Evolutionary conservation across 176 grass and related monocot species (phyloP).

Genomic region (Leersia perrieri): DNA sequence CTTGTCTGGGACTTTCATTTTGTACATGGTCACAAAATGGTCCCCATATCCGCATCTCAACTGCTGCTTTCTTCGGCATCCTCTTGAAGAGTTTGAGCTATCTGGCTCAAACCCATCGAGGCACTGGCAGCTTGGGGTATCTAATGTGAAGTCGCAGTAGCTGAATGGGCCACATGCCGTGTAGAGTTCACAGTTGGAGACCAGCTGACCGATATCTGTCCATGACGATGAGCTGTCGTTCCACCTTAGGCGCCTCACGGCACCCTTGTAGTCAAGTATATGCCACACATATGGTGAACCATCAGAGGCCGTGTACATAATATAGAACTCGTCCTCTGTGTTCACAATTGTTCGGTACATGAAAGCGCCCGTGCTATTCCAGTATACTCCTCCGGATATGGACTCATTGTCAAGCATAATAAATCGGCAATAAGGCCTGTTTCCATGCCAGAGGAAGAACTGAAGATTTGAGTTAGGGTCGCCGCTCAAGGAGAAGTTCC

Average conservation of each 20-base stretch:
- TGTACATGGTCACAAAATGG: slow-evolving; percentile 20
- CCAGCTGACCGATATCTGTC: not conserved
- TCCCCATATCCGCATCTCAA: slow-evolving; percentile 22
- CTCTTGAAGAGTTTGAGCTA: not conserved
- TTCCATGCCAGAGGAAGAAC: slow-evolving; percentile 15
- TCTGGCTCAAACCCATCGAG: slow-evolving; percentile 38
- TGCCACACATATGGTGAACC: not conserved
- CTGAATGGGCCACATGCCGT: slow-evolving; percentile 35
- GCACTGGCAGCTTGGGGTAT: slow-evolving; percentile 21
- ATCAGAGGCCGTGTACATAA: not conserved
- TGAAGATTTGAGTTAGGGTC: slow-evolving; percentile 25
- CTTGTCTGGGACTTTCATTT: slow-evolving; percentile 42
- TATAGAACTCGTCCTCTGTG: not conserved
- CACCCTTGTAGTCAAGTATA: slow-evolving; percentile 27
- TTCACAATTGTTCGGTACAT: not conserved
- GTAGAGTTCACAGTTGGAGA: slow-evolving; percentile 4
- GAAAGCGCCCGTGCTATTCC: not conserved
- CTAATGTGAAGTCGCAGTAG: slow-evolving; percentile 19
- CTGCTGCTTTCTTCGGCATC: slow-evolving; percentile 25
- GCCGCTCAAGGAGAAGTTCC: slow-evolving; percentile 23
- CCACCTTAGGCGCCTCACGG: not conserved
- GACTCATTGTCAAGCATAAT: slow-evolving; percentile 10
- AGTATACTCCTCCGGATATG: not conserved
- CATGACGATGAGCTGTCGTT: not conserved
- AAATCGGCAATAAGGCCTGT: not conserved